phyloP scores from a whole-genome alignment of 1,284 basidiomycete species.

The Cutaneotrichosporon sp. region DNA sequence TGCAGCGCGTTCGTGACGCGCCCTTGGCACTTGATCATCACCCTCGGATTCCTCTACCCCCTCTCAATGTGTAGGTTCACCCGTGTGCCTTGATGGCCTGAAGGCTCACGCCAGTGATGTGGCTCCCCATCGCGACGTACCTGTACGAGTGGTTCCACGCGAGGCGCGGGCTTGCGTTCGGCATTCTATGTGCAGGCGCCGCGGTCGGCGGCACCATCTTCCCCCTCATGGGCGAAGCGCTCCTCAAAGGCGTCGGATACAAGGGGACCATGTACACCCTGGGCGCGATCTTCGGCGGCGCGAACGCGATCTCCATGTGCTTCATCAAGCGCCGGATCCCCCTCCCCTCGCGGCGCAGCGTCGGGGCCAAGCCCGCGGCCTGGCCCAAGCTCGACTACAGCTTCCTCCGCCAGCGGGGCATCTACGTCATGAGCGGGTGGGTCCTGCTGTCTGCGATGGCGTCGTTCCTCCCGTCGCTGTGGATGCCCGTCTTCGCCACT shows the following conservation, averaged over 20 bases:
- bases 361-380: background rate
- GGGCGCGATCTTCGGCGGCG: constrained; percentile 34
- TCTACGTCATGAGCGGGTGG: constrained; percentile 39
- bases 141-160: constrained; percentile 51
- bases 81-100: background rate
- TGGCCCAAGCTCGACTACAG: constrained; percentile 24
- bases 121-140: constrained; percentile 46
- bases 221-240: constrained; percentile 44
- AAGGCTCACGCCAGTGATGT: constrained; percentile 30
- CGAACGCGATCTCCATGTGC: constrained; percentile 36
- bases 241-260: constrained; percentile 46
- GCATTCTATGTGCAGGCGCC: constrained; percentile 39
- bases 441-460: constrained; percentile 45
- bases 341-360: constrained; percentile 13
- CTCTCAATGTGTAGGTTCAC: constrained; percentile 36
- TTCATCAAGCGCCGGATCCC: constrained; percentile 48
- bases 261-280: constrained; percentile 46
- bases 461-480: constrained; percentile 50
- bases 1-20: constrained; percentile 18
- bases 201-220: constrained; percentile 48
- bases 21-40: constrained; percentile 51
- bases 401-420: constrained; percentile 32
- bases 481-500: constrained; percentile 49
- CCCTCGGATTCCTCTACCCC: constrained; percentile 47
- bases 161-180: constrained; percentile 33